Conservation (phyloP, 176 grass and related monocot species). For the bread wheat (Triticum aestivum) region IWGSC_CS_RefSeq_v2.1 NC_057804.1:651340395-651340894, state of each 20-base stretch:
- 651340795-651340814: slow-evolving; percentile 31
- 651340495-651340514: slow-evolving; percentile 58
- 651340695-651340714: slow-evolving; percentile 26
- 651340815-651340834: slow-evolving; percentile 53
- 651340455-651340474: slow-evolving; percentile 8
- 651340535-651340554: slow-evolving; percentile 48
- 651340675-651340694: slow-evolving; percentile 6
- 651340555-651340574: background rate
- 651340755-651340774: slow-evolving; percentile 39
- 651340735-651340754: slow-evolving; percentile 58
- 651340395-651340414: slow-evolving; percentile 56
- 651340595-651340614: background rate
- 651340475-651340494: slow-evolving; percentile 39
- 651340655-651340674: slow-evolving; percentile 20
- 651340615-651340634: background rate
- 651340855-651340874: slow-evolving; percentile 40
- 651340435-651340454: background rate
- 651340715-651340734: slow-evolving; percentile 54
- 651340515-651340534: slow-evolving; percentile 57
- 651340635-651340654: slow-evolving; percentile 40
- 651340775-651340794: slow-evolving; percentile 39
- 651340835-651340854: slow-evolving; percentile 48
- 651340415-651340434: slow-evolving; percentile 42
- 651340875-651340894: slow-evolving; percentile 52
- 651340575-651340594: background rate